Percentiles rank a stretch among this genome's conserved stretches.
phyloP scores from a whole-genome alignment of 495 filamentous ascomycete species.

The Penicillium roqueforti region DNA sequence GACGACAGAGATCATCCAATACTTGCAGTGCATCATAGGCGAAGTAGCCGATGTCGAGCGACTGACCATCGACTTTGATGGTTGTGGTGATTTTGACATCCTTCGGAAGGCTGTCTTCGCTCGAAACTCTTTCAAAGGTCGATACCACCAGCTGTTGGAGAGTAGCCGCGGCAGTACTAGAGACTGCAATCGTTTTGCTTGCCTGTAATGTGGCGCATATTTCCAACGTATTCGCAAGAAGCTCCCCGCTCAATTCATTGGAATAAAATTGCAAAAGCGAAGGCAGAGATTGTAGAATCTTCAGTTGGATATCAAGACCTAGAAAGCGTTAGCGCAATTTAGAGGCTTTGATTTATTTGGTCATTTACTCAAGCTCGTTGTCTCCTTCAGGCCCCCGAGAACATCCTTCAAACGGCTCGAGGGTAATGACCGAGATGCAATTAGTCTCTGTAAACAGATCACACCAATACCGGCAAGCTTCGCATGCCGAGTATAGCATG shows the following conservation, averaged over 20 bases:
- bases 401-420: conserved; percentile 72
- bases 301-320: conserved; percentile 90
- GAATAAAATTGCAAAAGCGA: conserved; percentile 88
- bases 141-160: conserved; percentile 89
- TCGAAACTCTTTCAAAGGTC: conserved; percentile 84
- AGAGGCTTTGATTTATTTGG: not conserved
- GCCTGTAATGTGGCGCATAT: conserved; percentile 87
- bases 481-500: conserved; percentile 81
- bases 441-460: conserved; percentile 81
- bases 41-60: conserved; percentile 63
- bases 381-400: conserved; percentile 80
- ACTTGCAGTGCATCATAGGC: conserved; percentile 84
- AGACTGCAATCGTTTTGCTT: conserved; percentile 86
- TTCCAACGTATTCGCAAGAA: conserved; percentile 75
- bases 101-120: conserved; percentile 68
- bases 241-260: conserved; percentile 69
- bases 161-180: conserved; percentile 90
- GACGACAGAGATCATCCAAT: conserved; percentile 83
- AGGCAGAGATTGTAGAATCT: conserved; percentile 92
- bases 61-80: conserved; percentile 51
- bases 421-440: conserved; percentile 73
- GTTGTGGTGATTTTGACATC: conserved; percentile 31
- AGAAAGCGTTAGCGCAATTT: conserved; percentile 29
- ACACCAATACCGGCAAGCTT: conserved; percentile 85
- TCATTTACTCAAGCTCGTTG: conserved; percentile 56